These are phyloP conservation scores for Auricularia heimuer DNA, from an alignment of 768 basidiomycete genomes.

Conservation along the genomic window DNA sequence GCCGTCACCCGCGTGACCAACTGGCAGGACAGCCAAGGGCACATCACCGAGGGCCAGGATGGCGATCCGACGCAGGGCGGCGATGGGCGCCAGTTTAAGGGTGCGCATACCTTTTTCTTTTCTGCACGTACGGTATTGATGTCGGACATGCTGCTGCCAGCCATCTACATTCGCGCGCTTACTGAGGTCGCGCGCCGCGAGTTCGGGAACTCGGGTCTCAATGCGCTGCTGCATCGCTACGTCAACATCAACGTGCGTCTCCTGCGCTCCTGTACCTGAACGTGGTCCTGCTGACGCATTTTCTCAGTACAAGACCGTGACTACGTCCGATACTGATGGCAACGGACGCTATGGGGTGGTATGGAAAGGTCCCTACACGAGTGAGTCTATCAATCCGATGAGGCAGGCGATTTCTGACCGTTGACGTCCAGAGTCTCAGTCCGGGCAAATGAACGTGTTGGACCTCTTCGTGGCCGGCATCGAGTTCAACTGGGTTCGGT, in stretches of 20 bases:
- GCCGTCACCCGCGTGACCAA: conserved; percentile 29
- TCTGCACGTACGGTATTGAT: too few relatives aligned
- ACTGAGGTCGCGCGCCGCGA: neutral
- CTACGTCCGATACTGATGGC: neutral
- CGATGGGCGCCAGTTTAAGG: neutral
- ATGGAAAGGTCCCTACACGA: neutral
- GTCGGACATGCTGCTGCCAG: neutral
- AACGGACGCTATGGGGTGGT: neutral
- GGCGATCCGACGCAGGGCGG: neutral
- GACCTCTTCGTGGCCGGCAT: neutral
- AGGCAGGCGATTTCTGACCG: neutral
- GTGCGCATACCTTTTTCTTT: neutral
- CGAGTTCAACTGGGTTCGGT: neutral
- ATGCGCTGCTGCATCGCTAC: neutral
- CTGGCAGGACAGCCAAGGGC: conserved; percentile 41
- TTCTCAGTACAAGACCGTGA: neutral
- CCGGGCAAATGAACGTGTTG: neutral
- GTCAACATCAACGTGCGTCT: neutral
- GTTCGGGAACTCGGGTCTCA: neutral
- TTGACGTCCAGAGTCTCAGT: neutral
- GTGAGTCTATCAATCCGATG: neutral
- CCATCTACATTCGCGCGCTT: neutral
- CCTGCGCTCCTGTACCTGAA: neutral
- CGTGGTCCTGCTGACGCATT: neutral
- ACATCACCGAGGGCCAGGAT: conserved; percentile 38